Conservation (phyloP, 1,139 yeast genomes). For the Geotrichum aggregatum region DNA sequence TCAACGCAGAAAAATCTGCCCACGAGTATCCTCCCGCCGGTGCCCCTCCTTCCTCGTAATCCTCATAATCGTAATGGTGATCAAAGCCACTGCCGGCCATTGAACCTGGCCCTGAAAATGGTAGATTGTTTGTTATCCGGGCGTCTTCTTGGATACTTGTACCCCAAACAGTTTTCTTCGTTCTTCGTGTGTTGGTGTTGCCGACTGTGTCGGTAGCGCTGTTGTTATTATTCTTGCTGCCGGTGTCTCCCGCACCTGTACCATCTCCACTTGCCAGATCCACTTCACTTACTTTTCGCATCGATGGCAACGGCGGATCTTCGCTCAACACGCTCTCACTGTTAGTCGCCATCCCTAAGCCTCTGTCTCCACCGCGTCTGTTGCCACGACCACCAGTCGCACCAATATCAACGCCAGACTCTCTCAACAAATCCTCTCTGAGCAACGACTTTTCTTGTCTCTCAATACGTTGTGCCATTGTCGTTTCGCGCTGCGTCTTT, state of each 20-base stretch:
- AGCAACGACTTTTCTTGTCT: constrained; percentile 50
- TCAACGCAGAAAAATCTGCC: constrained; percentile 9
- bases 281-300: too few species aligned
- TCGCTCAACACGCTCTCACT: constrained; percentile 3
- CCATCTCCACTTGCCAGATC: background rate
- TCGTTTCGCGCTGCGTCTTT: constrained; percentile 63
- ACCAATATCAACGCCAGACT: constrained; percentile 21
- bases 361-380: too few species aligned
- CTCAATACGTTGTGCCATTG: constrained; percentile 57
- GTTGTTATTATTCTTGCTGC: background rate
- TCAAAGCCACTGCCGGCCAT: too few species aligned
- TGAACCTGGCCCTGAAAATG: background rate
- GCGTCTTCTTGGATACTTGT: constrained; percentile 14
- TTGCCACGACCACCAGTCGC: too few species aligned
- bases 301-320: background rate
- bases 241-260: background rate
- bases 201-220: too few species aligned
- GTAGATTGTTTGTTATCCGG: background rate
- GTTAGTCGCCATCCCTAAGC: too few species aligned
- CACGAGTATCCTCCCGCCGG: constrained; percentile 5
- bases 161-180: constrained; percentile 16
- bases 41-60: background rate
- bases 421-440: constrained; percentile 31
- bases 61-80: too few species aligned
- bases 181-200: background rate